phyloP scores from a whole-genome alignment of 1,139 yeast genomes.

The Yarrowia galli region DNA sequence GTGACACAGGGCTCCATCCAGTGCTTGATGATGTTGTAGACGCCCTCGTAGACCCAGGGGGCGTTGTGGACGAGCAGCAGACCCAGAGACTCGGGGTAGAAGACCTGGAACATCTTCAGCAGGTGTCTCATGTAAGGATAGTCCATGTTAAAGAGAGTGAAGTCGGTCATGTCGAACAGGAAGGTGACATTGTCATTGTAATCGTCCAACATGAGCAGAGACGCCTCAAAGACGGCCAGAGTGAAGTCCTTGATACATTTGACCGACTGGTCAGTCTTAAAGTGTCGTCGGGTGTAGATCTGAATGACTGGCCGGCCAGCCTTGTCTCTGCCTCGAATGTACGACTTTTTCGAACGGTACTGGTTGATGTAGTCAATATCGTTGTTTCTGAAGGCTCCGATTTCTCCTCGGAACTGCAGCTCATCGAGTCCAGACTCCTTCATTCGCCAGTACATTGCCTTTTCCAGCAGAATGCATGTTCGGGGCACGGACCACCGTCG shows the following conservation, averaged over 20 bases:
- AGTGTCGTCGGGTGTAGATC: conserved; percentile 73
- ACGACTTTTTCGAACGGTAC: conserved; percentile 65
- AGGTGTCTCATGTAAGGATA: conserved; percentile 63
- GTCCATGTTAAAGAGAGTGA: conserved; percentile 82
- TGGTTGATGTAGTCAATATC: conserved; percentile 60
- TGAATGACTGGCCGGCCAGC: conserved; percentile 72
- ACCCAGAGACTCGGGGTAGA: conserved; percentile 23
- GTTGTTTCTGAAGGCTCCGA: conserved; percentile 51
- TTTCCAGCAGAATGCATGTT: conserved; percentile 66
- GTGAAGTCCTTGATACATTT: conserved; percentile 73
- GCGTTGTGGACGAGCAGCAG: conserved; percentile 76
- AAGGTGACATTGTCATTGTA: conserved; percentile 27
- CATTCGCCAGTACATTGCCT: conserved; percentile 73
- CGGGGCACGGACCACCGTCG: conserved; percentile 36
- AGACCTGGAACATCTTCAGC: conserved; percentile 31
- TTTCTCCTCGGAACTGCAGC: conserved; percentile 67
- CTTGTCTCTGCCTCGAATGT: conserved; percentile 69
- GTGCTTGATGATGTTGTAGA: conserved; percentile 82
- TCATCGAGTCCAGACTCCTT: conserved; percentile 64
- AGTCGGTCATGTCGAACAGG: conserved; percentile 76
- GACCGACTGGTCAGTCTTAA: conserved; percentile 71
- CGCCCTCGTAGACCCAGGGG: conserved; percentile 87
- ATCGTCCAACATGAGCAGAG: conserved; percentile 67
- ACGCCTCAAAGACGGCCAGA: conserved; percentile 70
- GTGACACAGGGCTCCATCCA: conserved; percentile 94